phyloP scores from a whole-genome alignment of 345 rosid species.

The Heritiera fomes region DNA sequence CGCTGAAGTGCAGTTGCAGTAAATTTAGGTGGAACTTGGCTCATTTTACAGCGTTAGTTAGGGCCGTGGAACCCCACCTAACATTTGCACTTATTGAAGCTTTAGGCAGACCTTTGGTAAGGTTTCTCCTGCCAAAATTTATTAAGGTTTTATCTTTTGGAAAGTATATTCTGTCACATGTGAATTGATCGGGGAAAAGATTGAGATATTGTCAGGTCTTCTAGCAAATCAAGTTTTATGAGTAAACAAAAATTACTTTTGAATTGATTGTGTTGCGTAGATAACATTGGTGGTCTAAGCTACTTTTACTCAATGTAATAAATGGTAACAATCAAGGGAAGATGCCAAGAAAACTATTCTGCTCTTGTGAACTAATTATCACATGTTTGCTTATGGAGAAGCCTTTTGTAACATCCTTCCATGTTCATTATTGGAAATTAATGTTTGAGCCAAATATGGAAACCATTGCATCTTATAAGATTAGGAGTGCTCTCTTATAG shows the following conservation, averaged over 20 bases:
- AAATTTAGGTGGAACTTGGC: background rate
- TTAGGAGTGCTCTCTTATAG: too few species aligned
- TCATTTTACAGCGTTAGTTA: background rate
- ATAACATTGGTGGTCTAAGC: background rate
- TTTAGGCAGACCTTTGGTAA: background rate
- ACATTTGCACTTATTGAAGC: background rate
- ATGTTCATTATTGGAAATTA: too few species aligned
- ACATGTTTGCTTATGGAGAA: too few species aligned
- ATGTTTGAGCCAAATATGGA: background rate
- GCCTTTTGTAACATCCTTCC: too few species aligned
- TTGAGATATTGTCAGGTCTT: background rate
- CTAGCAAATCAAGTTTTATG: background rate
- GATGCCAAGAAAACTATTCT: too few species aligned
- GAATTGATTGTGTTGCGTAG: background rate
- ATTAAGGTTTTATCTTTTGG: background rate
- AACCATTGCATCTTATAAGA: too few species aligned
- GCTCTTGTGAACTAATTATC: too few species aligned
- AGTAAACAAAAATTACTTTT: too few species aligned
- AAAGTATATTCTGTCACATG: background rate
- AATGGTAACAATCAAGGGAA: background rate
- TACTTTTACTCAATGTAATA: too few species aligned
- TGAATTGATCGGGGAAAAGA: background rate
- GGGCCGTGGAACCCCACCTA: background rate
- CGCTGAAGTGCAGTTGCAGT: background rate
- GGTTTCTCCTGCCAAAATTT: background rate